Base-by-base conservation (phyloP, 805 yeast species). In the Saccharomycopsis malanga region DNA sequence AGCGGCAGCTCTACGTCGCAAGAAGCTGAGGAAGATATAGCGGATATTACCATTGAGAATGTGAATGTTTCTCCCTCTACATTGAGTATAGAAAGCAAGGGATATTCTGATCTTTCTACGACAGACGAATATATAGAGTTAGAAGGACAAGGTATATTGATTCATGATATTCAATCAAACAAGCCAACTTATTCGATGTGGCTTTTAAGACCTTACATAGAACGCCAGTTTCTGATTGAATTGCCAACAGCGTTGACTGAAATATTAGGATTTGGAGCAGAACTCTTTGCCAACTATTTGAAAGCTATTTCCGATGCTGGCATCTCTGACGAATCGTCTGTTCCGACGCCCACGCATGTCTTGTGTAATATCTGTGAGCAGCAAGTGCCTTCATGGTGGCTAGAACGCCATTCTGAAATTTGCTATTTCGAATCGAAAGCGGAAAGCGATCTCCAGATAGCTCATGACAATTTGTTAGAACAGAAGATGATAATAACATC, bases 361-460 rank as follows among this genome's bases (percentile, higher is more conserved):
- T 67, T 93, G 27, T 93, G 99, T 62, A 74, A 96, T 41, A 88
- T 93, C 23, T 93, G 99, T 64, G 99, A 93, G 59, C 79, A 80
- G 25, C 75, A 75, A 41, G 80, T 88, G n/a, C 96, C 95, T 3
- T 84, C 88, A 3, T 93, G 98, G 98, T 93, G 95, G 83, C 70
- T 93, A 34, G 98, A 91, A 57, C 74, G 81, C 42, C 99, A 93
- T 64, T 82, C 91, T 1, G 93, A 88, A 58, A 67, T 85, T 40
- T 93, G 99, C 57, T 70, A 85, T 24, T 75, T 86, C 30, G 97
- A 89, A 61, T 95, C 88, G 64, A 75, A 80, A 57, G 76, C 84
- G 9, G 88, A 81, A 58, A 88, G 87, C 55, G 80, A 81, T 29
- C 77, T 91, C 7, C 86, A 83, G 58, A 56, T 71, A 30, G 68